Evolutionary conservation across 2,329 filamentous ascomycete genomes (phyloP).

Genomic region (Neobulgaria alba): DNA sequence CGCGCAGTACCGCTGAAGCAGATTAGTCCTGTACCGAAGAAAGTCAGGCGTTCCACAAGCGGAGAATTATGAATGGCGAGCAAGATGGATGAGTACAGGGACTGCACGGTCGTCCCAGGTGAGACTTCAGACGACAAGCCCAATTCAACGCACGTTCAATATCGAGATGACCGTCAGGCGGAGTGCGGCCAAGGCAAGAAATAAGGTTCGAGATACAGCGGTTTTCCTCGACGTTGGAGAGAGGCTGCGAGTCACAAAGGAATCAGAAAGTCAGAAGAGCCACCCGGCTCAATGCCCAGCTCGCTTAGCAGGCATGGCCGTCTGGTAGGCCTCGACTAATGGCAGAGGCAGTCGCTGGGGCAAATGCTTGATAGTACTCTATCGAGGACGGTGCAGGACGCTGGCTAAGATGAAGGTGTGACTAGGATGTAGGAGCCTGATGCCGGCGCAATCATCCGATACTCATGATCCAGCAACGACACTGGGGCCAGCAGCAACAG

Average conservation of each 20-base stretch:
- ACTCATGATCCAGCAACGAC: constrained; percentile 22
- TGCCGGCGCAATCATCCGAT: constrained; percentile 29
- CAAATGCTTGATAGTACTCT: constrained; percentile 20
- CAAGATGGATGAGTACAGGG: constrained; percentile 19
- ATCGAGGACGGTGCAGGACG: constrained; percentile 21
- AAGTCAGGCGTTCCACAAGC: constrained; percentile 13
- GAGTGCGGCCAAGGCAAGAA: constrained; percentile 1
- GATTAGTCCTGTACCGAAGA: constrained; percentile 15
- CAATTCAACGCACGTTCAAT: constrained; percentile 14
- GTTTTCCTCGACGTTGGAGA: too few species aligned
- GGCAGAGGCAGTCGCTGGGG: constrained; percentile 15
- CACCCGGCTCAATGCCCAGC: constrained; percentile 22
- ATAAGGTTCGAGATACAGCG: too few species aligned
- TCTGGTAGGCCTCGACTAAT: constrained; percentile 23
- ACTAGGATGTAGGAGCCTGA: constrained; percentile 18
- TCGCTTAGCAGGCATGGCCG: constrained; percentile 1
- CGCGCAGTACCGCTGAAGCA: constrained; percentile 20
- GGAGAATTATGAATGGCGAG: constrained; percentile 18
- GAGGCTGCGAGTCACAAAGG: not conserved
- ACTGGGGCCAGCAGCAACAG: constrained; percentile 13
- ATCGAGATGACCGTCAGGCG: constrained; percentile 5
- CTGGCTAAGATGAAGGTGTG: constrained; percentile 25
- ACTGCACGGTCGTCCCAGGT: constrained; percentile 20
- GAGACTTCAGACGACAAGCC: constrained; percentile 17
- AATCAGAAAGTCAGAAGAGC: constrained; percentile 10